Evolutionary conservation across 805 yeast species (phyloP).

Genomic region (Kuraishia ogatae): DNA sequence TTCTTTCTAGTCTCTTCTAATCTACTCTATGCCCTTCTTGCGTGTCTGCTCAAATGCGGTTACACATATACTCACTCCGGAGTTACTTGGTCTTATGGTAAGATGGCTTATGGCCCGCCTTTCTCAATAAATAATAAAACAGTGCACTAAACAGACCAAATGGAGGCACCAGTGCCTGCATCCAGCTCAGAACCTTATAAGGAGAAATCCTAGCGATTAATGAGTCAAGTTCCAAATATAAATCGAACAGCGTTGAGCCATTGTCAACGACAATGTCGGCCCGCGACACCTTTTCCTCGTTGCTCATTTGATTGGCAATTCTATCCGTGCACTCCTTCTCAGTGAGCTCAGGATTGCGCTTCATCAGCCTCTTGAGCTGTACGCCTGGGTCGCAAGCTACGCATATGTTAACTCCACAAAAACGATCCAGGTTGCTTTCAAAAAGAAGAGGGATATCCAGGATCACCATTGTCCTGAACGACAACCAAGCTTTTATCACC

Average conservation of each 20-base stretch:
- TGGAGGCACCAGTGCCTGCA: conserved; percentile 11
- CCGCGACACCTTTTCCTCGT: conserved; percentile 40
- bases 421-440: conserved; percentile 61
- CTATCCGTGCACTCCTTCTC: conserved; percentile 62
- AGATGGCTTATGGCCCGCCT: not conserved
- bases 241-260: conserved; percentile 31
- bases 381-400: conserved; percentile 49
- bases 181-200: conserved; percentile 7
- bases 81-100: not conserved
- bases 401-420: conserved; percentile 67
- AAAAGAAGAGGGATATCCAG: conserved; percentile 88
- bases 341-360: conserved; percentile 60
- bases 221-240: conserved; percentile 33
- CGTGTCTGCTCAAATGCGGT: not conserved
- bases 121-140: not conserved
- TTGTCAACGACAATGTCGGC: conserved; percentile 71
- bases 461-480: conserved; percentile 51
- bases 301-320: conserved; percentile 69
- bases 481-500: conserved; percentile 48
- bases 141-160: conserved; percentile 10
- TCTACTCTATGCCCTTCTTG: not conserved
- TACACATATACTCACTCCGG: no score
- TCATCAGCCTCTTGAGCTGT: conserved; percentile 56
- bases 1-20: not conserved
- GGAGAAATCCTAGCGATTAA: conserved; percentile 32